Evolutionary conservation across 345 rosid genomes (phyloP).

Genomic region (Kernera saxatilis): DNA sequence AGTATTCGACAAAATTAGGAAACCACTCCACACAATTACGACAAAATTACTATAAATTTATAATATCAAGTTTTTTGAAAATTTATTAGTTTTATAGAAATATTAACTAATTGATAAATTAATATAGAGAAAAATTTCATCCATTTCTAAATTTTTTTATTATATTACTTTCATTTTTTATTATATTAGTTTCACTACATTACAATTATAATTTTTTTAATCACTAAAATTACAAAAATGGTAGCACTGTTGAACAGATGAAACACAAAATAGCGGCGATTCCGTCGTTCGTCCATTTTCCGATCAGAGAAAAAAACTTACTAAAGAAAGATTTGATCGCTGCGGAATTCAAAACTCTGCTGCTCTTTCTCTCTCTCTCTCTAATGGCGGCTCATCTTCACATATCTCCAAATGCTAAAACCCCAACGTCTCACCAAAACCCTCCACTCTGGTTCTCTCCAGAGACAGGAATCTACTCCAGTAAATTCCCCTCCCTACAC

Average conservation of each 20-base stretch:
- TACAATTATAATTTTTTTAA: too few species aligned
- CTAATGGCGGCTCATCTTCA: conserved; percentile 24
- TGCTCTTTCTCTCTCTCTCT: not conserved
- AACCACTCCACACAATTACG: too few species aligned
- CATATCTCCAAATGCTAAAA: conserved; percentile 6
- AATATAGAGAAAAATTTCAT: too few species aligned
- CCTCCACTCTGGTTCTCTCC: conserved; percentile 30
- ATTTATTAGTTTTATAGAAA: too few species aligned
- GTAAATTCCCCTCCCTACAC: conserved; percentile 40
- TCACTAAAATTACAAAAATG: too few species aligned
- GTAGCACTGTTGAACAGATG: not conserved
- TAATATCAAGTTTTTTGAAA: too few species aligned
- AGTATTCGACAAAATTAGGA: too few species aligned
- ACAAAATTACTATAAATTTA: too few species aligned
- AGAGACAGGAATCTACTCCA: conserved; percentile 48
- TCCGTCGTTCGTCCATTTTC: not conserved
- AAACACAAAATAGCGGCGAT: not conserved
- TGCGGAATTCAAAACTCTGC: not conserved
- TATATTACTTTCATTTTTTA: too few species aligned
- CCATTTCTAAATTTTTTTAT: too few species aligned
- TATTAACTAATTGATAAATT: too few species aligned
- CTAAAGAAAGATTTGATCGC: not conserved
- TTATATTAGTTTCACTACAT: too few species aligned
- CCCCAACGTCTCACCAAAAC: conserved; percentile 12
- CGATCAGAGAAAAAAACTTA: not conserved